Evolutionary conservation across 306 rosid genomes (phyloP).

Genomic region (Biancaea sappan): DNA sequence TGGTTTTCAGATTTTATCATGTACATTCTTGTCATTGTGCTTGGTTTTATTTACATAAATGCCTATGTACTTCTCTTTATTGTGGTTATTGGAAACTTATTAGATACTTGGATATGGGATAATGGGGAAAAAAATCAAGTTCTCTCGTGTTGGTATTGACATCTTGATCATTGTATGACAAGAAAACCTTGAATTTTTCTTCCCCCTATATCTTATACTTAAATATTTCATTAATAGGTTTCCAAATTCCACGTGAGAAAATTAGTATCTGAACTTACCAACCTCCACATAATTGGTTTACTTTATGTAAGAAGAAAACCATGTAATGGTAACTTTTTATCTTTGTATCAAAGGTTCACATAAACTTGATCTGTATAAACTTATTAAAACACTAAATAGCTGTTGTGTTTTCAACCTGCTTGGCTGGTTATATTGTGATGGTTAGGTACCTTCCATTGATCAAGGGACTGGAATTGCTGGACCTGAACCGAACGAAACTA

Average conservation of each 20-base stretch:
- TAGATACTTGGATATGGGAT: no score
- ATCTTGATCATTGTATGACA: no score
- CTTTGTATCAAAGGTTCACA: neutral
- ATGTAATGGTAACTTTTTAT: neutral
- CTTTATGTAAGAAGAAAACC: neutral
- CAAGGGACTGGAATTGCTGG: conserved; percentile 71
- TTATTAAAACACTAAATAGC: neutral
- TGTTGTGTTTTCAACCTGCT: conserved; percentile 5
- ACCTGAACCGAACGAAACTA: conserved; percentile 62
- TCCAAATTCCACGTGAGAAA: neutral
- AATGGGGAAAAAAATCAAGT: no score
- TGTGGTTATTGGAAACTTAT: no score
- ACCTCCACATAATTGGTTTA: neutral
- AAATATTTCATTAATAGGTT: neutral
- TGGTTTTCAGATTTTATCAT: neutral
- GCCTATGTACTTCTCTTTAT: no score
- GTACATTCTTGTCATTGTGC: neutral
- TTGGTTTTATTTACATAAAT: neutral
- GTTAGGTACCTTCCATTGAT: conserved; percentile 70
- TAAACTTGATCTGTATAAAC: neutral
- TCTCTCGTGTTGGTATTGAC: neutral
- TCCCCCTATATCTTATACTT: neutral
- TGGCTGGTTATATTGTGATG: conserved; percentile 33
- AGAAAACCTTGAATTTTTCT: no score
- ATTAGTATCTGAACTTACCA: neutral